phyloP scores from a whole-genome alignment of 306 rosid genomes.

The Quercus aquifolioides region DNA sequence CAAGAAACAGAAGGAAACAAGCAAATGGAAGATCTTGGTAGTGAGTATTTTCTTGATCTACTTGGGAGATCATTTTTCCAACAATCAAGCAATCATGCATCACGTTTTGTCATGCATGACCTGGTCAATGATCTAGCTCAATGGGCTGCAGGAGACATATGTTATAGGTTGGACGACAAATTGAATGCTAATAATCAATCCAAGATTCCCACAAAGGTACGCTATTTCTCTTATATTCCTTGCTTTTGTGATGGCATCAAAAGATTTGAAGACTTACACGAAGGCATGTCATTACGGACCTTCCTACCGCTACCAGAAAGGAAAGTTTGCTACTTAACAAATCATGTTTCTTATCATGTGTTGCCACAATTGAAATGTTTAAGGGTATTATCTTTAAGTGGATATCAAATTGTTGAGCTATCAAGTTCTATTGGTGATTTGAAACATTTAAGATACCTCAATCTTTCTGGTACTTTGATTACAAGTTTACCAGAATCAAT shows the following conservation, averaged over 20 bases:
- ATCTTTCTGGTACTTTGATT: too few relatives aligned
- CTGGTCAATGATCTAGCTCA: slow-evolving; percentile 3
- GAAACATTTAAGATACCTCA: too few relatives aligned
- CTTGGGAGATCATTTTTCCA: background rate
- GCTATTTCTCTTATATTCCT: background rate
- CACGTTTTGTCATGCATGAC: background rate
- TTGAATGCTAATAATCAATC: background rate
- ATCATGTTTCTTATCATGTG: background rate
- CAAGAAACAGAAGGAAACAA: background rate
- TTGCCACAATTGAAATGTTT: background rate
- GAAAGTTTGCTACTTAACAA: slow-evolving; percentile 33
- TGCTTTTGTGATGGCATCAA: background rate
- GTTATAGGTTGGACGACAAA: too few relatives aligned
- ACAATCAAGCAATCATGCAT: background rate
- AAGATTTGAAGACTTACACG: background rate
- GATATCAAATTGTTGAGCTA: background rate
- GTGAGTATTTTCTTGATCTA: background rate
- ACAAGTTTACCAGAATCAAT: too few relatives aligned
- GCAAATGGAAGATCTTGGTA: background rate
- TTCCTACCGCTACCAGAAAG: slow-evolving; percentile 17
- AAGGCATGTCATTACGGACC: slow-evolving; percentile 52
- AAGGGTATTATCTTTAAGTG: background rate
- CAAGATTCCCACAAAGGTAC: background rate
- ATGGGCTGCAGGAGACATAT: background rate
- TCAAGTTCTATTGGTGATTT: background rate